phyloP scores from a whole-genome alignment of 2,329 filamentous ascomycete species.

The Plectosphaerella plurivora region DNA sequence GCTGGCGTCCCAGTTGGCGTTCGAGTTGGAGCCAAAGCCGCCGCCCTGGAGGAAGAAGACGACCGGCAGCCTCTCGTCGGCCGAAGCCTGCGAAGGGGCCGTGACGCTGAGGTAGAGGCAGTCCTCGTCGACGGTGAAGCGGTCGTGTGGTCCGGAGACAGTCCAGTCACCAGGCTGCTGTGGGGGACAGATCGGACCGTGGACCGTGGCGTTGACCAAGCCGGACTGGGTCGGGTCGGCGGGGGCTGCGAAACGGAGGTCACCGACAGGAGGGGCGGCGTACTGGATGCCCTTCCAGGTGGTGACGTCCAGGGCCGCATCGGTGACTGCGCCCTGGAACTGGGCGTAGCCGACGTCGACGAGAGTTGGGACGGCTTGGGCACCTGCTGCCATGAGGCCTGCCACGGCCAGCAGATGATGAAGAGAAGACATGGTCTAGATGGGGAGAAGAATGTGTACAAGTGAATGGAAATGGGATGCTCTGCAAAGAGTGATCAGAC shows the following conservation, averaged over 20 bases:
- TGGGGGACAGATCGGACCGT: constrained; percentile 21
- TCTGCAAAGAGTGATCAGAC: too few relatives aligned
- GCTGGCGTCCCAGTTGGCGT: constrained; percentile 53
- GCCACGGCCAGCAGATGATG: constrained; percentile 1
- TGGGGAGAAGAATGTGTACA: neutral
- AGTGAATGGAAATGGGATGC: neutral
- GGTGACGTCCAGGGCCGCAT: constrained; percentile 48
- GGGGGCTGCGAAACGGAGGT: constrained; percentile 64
- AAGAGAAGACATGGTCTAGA: neutral
- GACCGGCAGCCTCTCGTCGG: constrained; percentile 54
- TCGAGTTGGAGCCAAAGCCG: constrained; percentile 48
- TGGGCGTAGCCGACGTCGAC: constrained; percentile 64
- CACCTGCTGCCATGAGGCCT: neutral
- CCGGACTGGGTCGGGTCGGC: constrained; percentile 41
- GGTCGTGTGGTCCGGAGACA: constrained; percentile 4
- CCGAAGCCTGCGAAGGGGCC: constrained; percentile 49
- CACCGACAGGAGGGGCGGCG: constrained; percentile 63
- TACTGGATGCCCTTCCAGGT: constrained; percentile 74
- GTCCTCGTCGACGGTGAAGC: constrained; percentile 46
- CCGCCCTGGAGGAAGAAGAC: constrained; percentile 57
- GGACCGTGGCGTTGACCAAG: constrained; percentile 44
- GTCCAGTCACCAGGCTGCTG: constrained; percentile 18
- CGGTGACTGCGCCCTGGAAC: constrained; percentile 47
- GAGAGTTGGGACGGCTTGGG: constrained; percentile 19
- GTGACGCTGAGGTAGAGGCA: constrained; percentile 67